Evolutionary conservation across 2,329 filamentous ascomycete species (phyloP).

Genomic region (Teratosphaeria zuluensis): DNA sequence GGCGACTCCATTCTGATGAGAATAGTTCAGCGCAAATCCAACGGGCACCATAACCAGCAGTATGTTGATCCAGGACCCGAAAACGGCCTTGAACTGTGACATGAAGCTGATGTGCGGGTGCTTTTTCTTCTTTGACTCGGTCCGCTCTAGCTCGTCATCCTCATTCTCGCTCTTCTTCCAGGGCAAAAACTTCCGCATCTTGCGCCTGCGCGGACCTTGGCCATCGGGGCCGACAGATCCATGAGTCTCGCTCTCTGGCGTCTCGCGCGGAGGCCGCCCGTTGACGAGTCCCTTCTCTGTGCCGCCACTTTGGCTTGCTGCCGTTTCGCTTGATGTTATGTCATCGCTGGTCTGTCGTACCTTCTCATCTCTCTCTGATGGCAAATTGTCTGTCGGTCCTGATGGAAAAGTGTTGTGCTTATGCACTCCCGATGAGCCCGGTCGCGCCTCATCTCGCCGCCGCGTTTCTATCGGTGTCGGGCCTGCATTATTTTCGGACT

Average conservation of each 20-base stretch:
- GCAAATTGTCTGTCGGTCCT: slow-evolving; percentile 4
- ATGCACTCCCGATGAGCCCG: background rate
- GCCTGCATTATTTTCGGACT: slow-evolving; percentile 11
- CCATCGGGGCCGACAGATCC: slow-evolving; percentile 3
- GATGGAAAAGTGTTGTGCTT: slow-evolving; percentile 16
- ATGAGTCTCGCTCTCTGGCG: background rate
- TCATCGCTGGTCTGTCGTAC: slow-evolving; percentile 2
- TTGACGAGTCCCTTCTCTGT: background rate
- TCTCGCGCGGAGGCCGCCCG: background rate
- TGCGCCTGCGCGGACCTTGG: slow-evolving; percentile 9
- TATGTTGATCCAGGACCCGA: slow-evolving; percentile 81
- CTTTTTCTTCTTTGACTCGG: slow-evolving; percentile 18
- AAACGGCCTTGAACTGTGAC: slow-evolving; percentile 59
- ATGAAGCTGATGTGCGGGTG: slow-evolving; percentile 19
- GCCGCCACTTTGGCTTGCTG: background rate
- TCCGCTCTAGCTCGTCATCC: slow-evolving; percentile 8
- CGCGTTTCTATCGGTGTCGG: slow-evolving; percentile 10
- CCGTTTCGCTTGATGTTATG: slow-evolving; percentile 3
- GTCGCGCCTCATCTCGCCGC: slow-evolving; percentile 3
- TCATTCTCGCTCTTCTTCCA: slow-evolving; percentile 14
- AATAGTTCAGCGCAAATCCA: slow-evolving; percentile 63
- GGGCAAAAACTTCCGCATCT: slow-evolving; percentile 16
- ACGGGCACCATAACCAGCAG: slow-evolving; percentile 68
- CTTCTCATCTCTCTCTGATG: background rate
- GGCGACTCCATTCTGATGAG: slow-evolving; percentile 48